These are phyloP conservation scores for Alternaria sp. DNA, from an alignment of 2,329 filamentous ascomycete genomes.

Conservation along the genomic window DNA sequence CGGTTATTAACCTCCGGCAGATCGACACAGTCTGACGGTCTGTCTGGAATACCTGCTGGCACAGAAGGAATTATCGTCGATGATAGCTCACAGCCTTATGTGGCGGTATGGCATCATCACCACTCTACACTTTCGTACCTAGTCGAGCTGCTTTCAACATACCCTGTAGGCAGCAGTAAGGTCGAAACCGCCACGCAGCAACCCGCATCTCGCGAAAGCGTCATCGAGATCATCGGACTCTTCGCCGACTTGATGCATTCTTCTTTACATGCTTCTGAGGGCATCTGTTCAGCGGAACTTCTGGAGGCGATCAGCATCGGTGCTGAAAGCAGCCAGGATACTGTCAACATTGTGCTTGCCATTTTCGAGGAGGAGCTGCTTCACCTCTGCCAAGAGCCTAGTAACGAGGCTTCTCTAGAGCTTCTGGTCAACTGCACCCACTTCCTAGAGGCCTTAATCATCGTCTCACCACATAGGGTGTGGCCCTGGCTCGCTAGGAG, in stretches of 20 bases:
- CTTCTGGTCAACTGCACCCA: conserved; percentile 78
- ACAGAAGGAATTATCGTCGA: conserved; percentile 76
- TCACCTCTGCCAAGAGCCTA: conserved; percentile 58
- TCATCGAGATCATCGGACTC: conserved; percentile 75
- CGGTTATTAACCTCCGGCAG: conserved; percentile 28
- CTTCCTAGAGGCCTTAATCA: conserved; percentile 76
- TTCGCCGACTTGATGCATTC: conserved; percentile 71
- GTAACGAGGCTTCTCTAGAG: conserved; percentile 67
- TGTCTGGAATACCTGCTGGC: conserved; percentile 69
- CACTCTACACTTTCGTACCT: conserved; percentile 83
- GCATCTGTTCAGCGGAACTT: conserved; percentile 36
- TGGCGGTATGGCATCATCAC: conserved; percentile 74
- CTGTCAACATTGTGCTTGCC: conserved; percentile 81
- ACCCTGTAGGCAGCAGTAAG: conserved; percentile 61
- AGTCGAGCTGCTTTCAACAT: conserved; percentile 75
- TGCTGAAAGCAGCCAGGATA: conserved; percentile 67
- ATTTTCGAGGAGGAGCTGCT: conserved; percentile 76
- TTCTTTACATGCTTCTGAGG: conserved; percentile 38
- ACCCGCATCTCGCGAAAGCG: conserved; percentile 64
- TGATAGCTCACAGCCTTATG: conserved; percentile 72
- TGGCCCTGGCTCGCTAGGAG: conserved; percentile 90
- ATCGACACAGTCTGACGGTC: conserved; percentile 31
- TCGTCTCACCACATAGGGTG: conserved; percentile 77
- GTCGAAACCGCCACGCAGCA: conserved; percentile 55
- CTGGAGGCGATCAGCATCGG: conserved; percentile 42